Base-by-base conservation (phyloP, 2,329 filamentous ascomycete species). In the Coleophoma crateriformis region DNA sequence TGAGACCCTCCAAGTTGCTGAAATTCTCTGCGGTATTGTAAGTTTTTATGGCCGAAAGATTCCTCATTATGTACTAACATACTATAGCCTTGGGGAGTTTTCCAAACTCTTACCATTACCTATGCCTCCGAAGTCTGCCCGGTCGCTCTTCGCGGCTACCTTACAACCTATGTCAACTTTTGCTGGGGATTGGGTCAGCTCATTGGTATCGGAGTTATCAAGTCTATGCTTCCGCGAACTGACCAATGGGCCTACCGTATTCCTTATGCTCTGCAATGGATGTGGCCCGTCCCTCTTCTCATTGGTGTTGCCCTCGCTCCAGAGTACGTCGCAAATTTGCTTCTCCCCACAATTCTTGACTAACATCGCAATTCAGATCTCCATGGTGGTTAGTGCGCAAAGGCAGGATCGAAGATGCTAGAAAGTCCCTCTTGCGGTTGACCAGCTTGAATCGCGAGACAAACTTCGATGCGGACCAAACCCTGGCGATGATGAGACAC, bases 101-200 rank as follows among this genome's bases (percentile, higher is more conserved):
- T 71, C 55, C 67, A 69, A 52, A 65, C 71, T 73, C 32, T 66
- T 5, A 66, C 64, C 10, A 62, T 62, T 37, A 62, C 65, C 12
- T 67, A 67, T 45, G 66, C 66, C 8, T 74, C 72, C 32, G 77
- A 80, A 61, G 76, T 80, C 34, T 79, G 76, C 51, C 77, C 77
- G 3, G 72, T 79, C n/a, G 75, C 75, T 39, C 64, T 81, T 3
- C 70, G 77, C 49, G 76, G 74, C 13, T 79, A 79, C 54, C 65
- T 79, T 35, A 79, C 76, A 0, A 78, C 76, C 1, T 80, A 78
- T 50, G 73, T 77, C 52, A 78, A 78, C 59, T 72, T 78, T 59
- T 79, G 77, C 67, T 81, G 77, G 76, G 77, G 61, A 40, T 52
- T 77, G 3, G 74, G 75, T 17, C 75, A 77, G 54, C 58, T 76